These are phyloP conservation scores for Stachybotrys echinatus DNA, from an alignment of 2,329 filamentous ascomycete genomes.

Conservation along the genomic window DNA sequence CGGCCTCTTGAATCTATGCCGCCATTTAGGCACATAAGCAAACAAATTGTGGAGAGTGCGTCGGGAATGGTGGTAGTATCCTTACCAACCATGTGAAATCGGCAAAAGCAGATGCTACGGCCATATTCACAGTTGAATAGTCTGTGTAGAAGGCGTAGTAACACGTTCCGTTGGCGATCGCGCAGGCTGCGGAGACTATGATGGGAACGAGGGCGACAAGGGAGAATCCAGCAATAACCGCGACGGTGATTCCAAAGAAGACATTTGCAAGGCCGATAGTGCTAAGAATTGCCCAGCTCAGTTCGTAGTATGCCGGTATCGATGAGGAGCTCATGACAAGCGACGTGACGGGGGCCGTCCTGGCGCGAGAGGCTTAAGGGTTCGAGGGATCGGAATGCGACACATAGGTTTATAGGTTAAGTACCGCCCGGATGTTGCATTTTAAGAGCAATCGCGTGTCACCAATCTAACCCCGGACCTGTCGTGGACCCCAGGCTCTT, in stretches of 20 bases:
- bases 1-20: constrained; percentile 36
- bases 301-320: constrained; percentile 30
- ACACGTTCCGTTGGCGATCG: constrained; percentile 36
- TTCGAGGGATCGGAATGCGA: not conserved
- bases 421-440: not conserved
- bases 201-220: constrained; percentile 33
- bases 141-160: constrained; percentile 34
- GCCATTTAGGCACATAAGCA: not conserved
- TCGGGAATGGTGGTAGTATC: not conserved
- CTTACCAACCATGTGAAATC: constrained; percentile 35
- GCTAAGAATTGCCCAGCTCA: constrained; percentile 39
- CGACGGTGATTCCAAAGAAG: constrained; percentile 30
- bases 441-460: not conserved
- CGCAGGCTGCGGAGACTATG: constrained; percentile 28
- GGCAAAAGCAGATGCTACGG: constrained; percentile 30
- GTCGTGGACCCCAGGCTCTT: not conserved
- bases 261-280: constrained; percentile 35
- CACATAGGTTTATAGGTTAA: not conserved
- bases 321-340: not conserved
- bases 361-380: not conserved
- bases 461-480: not conserved
- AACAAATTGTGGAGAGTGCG: not conserved
- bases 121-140: constrained; percentile 15
- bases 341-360: not conserved
- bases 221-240: constrained; percentile 33